Evolutionary conservation across 176 grass and related monocot genomes (phyloP), one percentile per base, ranked within the genome.

Genomic region (Oryza longistaminata): DNA sequence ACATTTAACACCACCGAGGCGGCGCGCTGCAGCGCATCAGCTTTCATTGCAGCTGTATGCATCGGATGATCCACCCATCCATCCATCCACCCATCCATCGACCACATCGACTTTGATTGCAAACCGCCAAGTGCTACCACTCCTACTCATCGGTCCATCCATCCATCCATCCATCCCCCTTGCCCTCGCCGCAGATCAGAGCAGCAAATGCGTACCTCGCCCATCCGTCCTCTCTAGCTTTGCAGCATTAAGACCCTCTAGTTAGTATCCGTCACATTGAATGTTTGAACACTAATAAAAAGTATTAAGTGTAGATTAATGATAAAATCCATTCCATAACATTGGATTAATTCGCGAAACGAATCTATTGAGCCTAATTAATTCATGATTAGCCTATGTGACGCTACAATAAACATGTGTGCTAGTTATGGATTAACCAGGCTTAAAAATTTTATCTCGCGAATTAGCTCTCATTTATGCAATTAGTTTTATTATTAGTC

Each of bases 21-120:
- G 53, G 53, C 53, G 53, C 12, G 22, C 21, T n/a, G 82, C 72
- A 53, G 81, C 33, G 33, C 15, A 21, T 29, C 52, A 26, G 76
- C 87, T 85, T 89, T 89, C 77, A 60, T 81, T 89, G 88, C 88
- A 8, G 87, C 82, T 70, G 70, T 52, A 39, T 45, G 61, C n/a
- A 29, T 68, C 9, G 27, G 66, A 64, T 70, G 64, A 80, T 77
- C 26, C 86, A 80, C 71, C 26, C 86, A 14, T 48, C 21, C 58
- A 24, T 62, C 49, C 43, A 68, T 65, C 21, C 58, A 24, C 24
- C 48, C 43, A 68, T 70, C 81, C 43, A 26, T 74, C 60, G 11
- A 21, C 17, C 43, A 15, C 15, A 58, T 58, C 53, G 46, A 62
- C 76, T 89, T 89, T 89, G 76, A 85, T 81, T 81, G 64, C 76